phyloP scores from a whole-genome alignment of 345 rosid species.

The Eucalyptus coolabah region DNA sequence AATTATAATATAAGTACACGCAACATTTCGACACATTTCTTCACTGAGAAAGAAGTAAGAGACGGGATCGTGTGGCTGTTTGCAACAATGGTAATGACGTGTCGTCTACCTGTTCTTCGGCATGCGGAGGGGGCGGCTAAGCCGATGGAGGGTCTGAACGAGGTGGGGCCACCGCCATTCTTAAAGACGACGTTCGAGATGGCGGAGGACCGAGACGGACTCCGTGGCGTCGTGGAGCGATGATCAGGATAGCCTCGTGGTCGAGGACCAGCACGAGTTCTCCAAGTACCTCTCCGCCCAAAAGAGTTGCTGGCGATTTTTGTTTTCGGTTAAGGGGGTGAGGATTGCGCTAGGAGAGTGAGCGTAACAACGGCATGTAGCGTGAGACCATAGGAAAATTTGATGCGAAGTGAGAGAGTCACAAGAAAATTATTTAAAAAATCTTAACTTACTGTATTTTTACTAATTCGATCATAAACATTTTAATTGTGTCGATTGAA shows the following conservation, averaged over 20 bases:
- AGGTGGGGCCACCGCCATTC: neutral
- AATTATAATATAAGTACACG: neutral
- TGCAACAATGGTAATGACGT: neutral
- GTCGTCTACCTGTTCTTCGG: neutral
- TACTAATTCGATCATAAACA: too few relatives aligned
- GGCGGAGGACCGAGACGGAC: neutral
- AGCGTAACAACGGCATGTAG: neutral
- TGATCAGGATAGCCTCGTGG: neutral
- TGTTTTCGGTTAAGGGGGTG: neutral
- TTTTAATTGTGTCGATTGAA: too few relatives aligned
- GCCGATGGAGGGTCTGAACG: neutral
- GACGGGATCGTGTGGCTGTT: neutral
- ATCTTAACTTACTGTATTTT: neutral
- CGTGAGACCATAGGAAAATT: neutral
- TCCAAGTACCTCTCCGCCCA: neutral
- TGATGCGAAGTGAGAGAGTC: neutral
- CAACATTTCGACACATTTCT: neutral
- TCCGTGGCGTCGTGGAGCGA: neutral
- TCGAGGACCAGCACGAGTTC: neutral
- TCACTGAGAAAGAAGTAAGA: neutral
- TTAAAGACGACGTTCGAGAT: neutral
- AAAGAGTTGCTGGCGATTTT: neutral
- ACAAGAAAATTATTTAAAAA: neutral
- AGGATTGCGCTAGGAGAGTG: neutral
- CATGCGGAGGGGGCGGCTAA: neutral